A percentile compares a stretch with the other conserved stretches of the same genome.
These are phyloP conservation scores for Cladosporium sp. DNA, from an alignment of 2,329 filamentous ascomycete genomes.

Conservation along the genomic window DNA sequence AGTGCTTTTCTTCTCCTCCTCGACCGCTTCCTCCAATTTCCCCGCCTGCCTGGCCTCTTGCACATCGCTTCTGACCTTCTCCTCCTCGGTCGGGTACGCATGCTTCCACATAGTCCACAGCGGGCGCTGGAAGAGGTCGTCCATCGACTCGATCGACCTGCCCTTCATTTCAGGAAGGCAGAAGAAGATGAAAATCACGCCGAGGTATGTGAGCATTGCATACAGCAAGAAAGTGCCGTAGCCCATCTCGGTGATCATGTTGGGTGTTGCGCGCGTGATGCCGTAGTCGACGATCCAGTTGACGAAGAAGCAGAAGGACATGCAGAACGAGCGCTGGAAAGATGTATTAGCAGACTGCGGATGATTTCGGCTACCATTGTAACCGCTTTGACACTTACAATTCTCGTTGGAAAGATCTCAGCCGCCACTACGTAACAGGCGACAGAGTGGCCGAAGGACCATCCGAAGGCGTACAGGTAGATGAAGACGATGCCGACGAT, in stretches of 20 bases:
- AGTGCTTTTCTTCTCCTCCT: not conserved
- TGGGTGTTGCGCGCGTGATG: slow-evolving; percentile 17
- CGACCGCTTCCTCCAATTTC: slow-evolving; percentile 10
- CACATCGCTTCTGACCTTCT: slow-evolving; percentile 20
- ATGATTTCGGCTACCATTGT: not conserved
- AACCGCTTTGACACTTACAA: slow-evolving; percentile 2
- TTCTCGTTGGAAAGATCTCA: slow-evolving; percentile 19
- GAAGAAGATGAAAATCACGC: slow-evolving; percentile 19
- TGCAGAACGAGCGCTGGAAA: slow-evolving; percentile 16
- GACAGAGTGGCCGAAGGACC: slow-evolving; percentile 19
- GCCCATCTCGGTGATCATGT: slow-evolving; percentile 20
- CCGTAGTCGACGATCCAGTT: slow-evolving; percentile 23
- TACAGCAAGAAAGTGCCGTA: slow-evolving; percentile 20
- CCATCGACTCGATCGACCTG: slow-evolving; percentile 21
- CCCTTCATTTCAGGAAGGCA: slow-evolving; percentile 20
- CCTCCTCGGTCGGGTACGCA: slow-evolving; percentile 20
- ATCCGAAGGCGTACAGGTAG: slow-evolving; percentile 19
- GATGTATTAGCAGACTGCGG: not conserved
- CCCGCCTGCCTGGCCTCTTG: slow-evolving; percentile 9
- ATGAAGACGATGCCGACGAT: slow-evolving; percentile 19
- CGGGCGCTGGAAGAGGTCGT: slow-evolving; percentile 18
- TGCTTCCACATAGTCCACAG: slow-evolving; percentile 20
- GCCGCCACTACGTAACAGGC: slow-evolving; percentile 19
- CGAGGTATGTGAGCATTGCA: slow-evolving; percentile 17
- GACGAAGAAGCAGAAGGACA: slow-evolving; percentile 21